Evolutionary conservation across 2,329 filamentous ascomycete genomes (phyloP), one percentile per base, ranked within the genome.

Genomic region (Zymoseptoria crescenta): DNA sequence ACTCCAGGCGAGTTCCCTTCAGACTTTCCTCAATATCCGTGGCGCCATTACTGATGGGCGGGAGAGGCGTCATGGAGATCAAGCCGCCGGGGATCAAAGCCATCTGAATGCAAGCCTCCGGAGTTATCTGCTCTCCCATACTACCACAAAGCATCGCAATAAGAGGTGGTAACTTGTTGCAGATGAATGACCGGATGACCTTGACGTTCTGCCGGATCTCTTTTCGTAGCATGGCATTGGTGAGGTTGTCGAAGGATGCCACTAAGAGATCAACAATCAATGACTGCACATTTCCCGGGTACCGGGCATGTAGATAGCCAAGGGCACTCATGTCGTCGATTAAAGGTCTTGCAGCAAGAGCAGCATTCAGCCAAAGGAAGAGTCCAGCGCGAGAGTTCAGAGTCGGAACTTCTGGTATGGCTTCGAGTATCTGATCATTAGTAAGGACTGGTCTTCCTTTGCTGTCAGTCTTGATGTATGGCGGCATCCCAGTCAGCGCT

Each of bases 221-320:
- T 52, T 79, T 82, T 45, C 88, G 84, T 65, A 94, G 89, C 63
- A 93, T 88, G 4, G 88, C 88, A 68, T 96, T 96, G 41, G 91
- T 89, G 16, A 99, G 79, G 4, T 95, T 82, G 67, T 97, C 92
- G 69, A 99, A 97, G 0, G 91, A 87, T 1, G 91, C 90, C 8
- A 93, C 82, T 49, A 97, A 88, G 1, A 97, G 79, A 67, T 96
- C 91, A 56, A 91, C 84, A 0, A 89, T 85, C 51, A 91, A 85
- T 10, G 83, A 81, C 72, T 93, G 88, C 49, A 88, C 81, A 67
- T 96, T 88, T 48, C 87, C 88, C 82, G 88, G 87, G 70, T 96
- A 96, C 71, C 92, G 83, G 65, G 92, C 90, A 67, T 91, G 86
- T 49, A 97, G 75, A 73, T 92, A 94, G 54, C 83, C 88, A 65